These are phyloP conservation scores for Cryphonectria parasitica DNA, from an alignment of 2,329 filamentous ascomycete genomes.

Conservation along the genomic window DNA sequence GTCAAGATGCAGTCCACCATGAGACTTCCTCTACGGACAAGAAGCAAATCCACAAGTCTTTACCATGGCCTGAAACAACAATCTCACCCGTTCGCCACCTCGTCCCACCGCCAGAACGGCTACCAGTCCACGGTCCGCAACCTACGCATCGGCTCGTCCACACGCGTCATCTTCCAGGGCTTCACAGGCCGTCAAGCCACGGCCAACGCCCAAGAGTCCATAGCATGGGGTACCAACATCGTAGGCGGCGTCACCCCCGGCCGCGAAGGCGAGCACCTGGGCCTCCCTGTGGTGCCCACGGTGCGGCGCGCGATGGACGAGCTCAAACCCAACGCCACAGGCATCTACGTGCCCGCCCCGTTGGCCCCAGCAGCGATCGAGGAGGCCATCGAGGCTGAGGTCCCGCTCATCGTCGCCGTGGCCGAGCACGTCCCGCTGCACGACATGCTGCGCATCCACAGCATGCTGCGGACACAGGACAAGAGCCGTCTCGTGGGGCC, in stretches of 20 bases:
- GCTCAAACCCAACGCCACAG: conserved; percentile 76
- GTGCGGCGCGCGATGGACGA: conserved; percentile 70
- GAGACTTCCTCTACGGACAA: conserved; percentile 14
- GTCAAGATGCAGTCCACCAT: conserved; percentile 24
- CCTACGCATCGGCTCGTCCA: conserved; percentile 24
- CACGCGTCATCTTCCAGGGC: conserved; percentile 30
- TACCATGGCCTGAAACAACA: background rate
- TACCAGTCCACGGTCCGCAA: conserved; percentile 22
- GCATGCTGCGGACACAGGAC: conserved; percentile 71
- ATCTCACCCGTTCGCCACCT: conserved; percentile 12
- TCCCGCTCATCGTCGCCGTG: conserved; percentile 77
- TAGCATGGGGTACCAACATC: conserved; percentile 79
- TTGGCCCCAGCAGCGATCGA: conserved; percentile 75
- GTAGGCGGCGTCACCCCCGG: conserved; percentile 78
- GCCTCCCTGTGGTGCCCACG: conserved; percentile 70
- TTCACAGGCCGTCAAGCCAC: conserved; percentile 59
- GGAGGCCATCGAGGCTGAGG: conserved; percentile 78
- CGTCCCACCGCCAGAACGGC: conserved; percentile 7
- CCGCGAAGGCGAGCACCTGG: conserved; percentile 71
- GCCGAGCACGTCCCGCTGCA: conserved; percentile 81
- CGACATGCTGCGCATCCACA: conserved; percentile 72
- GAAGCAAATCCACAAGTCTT: conserved; percentile 4
- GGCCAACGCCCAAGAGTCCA: conserved; percentile 74
- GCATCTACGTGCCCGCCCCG: conserved; percentile 78
- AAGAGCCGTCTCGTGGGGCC: conserved; percentile 75